Conservation (phyloP, 2,329 filamentous ascomycete genomes). For the Colletotrichum sp. region DNA sequence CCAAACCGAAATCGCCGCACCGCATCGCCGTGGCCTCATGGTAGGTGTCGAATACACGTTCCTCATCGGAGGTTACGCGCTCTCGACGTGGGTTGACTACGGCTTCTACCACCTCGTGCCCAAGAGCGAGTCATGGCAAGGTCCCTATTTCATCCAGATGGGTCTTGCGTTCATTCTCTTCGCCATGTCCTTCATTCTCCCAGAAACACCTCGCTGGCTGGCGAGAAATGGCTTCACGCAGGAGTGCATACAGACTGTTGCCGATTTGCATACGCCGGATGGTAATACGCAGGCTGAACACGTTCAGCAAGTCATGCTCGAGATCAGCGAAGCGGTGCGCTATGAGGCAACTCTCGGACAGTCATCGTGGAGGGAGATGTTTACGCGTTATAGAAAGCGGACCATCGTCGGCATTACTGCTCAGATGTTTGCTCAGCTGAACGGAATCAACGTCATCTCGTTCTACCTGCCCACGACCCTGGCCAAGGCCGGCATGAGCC, state of each 20-base stretch:
- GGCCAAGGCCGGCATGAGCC: not conserved
- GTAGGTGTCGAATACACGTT: not conserved
- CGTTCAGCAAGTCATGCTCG: not conserved
- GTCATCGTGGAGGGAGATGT: not conserved
- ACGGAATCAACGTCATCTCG: not conserved
- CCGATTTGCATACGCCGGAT: not conserved
- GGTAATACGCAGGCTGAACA: not conserved
- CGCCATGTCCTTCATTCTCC: not conserved
- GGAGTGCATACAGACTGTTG: not conserved
- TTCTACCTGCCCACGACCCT: not conserved
- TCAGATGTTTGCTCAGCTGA: not conserved
- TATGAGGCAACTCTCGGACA: not conserved
- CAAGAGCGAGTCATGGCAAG: not conserved
- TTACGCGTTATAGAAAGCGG: not conserved
- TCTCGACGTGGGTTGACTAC: not conserved
- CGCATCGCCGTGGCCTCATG: not conserved
- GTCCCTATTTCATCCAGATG: not conserved
- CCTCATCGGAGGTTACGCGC: not conserved
- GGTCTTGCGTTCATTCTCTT: not conserved
- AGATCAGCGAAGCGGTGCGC: not conserved
- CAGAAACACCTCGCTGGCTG: not conserved
- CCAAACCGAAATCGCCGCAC: not conserved
- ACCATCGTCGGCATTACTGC: not conserved
- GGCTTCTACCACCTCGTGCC: not conserved
- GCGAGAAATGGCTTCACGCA: not conserved